Conservation (phyloP, 345 rosid species). For the Hibiscus trionum region DNA sequence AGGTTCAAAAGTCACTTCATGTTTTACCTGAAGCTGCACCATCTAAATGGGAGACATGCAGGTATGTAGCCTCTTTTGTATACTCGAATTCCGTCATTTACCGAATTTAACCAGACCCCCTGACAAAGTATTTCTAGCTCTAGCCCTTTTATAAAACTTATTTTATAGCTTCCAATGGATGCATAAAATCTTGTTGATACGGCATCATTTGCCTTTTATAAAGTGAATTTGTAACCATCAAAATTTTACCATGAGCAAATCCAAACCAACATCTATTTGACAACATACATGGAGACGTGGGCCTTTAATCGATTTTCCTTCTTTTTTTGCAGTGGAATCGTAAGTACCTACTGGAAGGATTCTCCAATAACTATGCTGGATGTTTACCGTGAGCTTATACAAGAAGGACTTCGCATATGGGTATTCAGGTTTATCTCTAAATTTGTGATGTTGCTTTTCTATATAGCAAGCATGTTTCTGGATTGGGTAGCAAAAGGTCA, state of each 20-base stretch:
- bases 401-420: constrained; percentile 77
- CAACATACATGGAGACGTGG: neutral
- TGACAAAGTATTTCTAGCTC: neutral
- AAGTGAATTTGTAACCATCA: neutral
- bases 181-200: neutral
- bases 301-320: neutral
- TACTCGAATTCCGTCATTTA: neutral
- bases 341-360: constrained; percentile 59
- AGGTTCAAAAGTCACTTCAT: constrained; percentile 77
- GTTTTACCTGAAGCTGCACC: constrained; percentile 59
- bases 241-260: neutral
- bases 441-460: neutral
- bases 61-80: constrained; percentile 26
- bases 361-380: constrained; percentile 61
- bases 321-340: constrained; percentile 30
- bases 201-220: neutral
- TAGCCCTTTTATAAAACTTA: neutral
- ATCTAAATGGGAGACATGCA: constrained; percentile 85
- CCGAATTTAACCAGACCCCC: neutral
- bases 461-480: neutral
- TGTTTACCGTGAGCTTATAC: constrained; percentile 69
- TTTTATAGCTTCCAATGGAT: neutral
- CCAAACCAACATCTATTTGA: neutral
- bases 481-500: neutral
- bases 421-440: constrained; percentile 63